A percentile compares a stretch with the other conserved stretches of the same genome.
phyloP scores from a whole-genome alignment of 257 asterid genomes.

The Mentha longifolia region DNA sequence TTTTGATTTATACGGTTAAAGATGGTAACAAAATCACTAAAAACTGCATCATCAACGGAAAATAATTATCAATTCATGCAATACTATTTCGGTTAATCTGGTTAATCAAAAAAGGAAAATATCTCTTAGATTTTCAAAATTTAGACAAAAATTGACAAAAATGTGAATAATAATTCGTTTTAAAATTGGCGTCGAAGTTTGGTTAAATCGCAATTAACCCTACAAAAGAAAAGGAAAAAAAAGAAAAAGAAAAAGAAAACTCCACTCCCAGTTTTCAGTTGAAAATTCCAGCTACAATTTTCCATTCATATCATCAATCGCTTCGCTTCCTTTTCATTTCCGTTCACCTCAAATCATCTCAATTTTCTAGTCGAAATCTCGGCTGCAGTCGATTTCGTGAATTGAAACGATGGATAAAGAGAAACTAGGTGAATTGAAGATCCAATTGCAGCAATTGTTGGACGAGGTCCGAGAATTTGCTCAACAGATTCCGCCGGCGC shows the following conservation, averaged over 20 bases:
- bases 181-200: too few relatives aligned
- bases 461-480: constrained; percentile 44
- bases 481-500: constrained; percentile 53
- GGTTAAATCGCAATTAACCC: too few relatives aligned
- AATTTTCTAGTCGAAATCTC: not conserved
- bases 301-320: constrained; percentile 15
- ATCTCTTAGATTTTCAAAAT: too few relatives aligned
- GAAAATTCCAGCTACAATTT: not conserved
- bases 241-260: not conserved
- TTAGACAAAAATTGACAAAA: too few relatives aligned
- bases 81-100: too few relatives aligned
- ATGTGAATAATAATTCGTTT: too few relatives aligned
- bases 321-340: not conserved
- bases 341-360: too few relatives aligned
- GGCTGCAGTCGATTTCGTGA: not conserved
- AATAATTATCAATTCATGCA: too few relatives aligned
- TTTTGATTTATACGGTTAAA: too few relatives aligned
- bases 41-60: too few relatives aligned
- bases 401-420: constrained; percentile 42
- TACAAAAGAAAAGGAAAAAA: not conserved
- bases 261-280: not conserved
- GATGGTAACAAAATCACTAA: too few relatives aligned
- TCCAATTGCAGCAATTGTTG: constrained; percentile 45
- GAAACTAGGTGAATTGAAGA: constrained; percentile 56
- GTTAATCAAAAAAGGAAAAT: too few relatives aligned